Evolutionary conservation across 768 basidiomycete species (phyloP).

Genomic region (Boletus rubescentipes): DNA sequence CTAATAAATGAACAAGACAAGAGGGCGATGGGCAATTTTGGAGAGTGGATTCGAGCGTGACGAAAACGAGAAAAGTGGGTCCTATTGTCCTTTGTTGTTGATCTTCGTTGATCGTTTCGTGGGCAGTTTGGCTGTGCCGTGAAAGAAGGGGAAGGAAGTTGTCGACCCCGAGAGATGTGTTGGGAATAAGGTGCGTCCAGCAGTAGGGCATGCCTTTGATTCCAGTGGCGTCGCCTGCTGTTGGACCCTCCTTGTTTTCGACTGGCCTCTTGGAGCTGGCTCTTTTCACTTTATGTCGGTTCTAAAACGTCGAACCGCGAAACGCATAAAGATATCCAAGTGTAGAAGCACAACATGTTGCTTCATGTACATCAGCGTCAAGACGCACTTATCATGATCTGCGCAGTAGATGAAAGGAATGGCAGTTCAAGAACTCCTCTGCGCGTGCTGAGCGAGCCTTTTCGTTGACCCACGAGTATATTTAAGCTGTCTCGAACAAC

Average conservation of each 20-base stretch:
- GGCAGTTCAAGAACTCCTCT: too few species aligned
- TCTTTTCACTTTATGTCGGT: background rate
- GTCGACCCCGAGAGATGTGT: background rate
- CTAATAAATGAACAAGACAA: background rate
- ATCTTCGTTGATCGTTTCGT: background rate
- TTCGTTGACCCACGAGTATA: too few species aligned
- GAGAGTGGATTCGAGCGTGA: background rate
- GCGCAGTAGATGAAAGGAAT: background rate
- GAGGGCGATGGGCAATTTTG: background rate
- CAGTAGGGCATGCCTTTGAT: conserved; percentile 11
- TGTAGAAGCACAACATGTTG: too few species aligned
- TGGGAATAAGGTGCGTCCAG: conserved; percentile 25
- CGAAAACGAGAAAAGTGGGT: background rate
- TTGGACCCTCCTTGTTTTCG: conserved; percentile 21
- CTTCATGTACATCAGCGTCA: too few species aligned
- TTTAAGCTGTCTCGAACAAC: too few species aligned
- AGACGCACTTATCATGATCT: background rate
- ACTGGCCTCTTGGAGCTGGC: too few species aligned
- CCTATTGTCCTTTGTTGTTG: too few species aligned
- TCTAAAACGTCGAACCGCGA: background rate
- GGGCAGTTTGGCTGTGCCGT: background rate
- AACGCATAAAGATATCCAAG: too few species aligned
- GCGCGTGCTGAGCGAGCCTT: too few species aligned
- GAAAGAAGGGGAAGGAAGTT: background rate
- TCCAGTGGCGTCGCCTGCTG: conserved; percentile 11